Conservation (phyloP, 768 basidiomycete genomes). For the Fomitopsis pulvina region DNA sequence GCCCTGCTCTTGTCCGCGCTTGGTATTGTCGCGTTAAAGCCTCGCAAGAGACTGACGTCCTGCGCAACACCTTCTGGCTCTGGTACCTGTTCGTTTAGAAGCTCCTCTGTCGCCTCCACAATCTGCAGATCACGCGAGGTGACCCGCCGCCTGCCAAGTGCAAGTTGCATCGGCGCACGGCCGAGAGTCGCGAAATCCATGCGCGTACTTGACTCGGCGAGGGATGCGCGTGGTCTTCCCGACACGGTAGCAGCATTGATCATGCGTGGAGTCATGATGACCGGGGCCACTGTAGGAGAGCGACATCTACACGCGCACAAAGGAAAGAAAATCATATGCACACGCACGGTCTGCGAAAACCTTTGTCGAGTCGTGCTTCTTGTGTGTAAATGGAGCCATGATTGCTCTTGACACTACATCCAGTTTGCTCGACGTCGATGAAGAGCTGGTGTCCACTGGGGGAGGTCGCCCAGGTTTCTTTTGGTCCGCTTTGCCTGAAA, state of each 20-base stretch:
- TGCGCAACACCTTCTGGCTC: constrained; percentile 65
- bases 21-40: constrained; percentile 94
- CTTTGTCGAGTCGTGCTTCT: constrained; percentile 61
- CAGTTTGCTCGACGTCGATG: constrained; percentile 32
- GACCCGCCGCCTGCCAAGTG: constrained; percentile 56
- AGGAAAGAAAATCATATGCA: constrained; percentile 1
- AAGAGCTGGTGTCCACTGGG: constrained; percentile 23
- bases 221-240: constrained; percentile 34
- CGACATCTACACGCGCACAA: not conserved
- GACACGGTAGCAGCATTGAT: constrained; percentile 64
- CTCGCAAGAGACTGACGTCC: constrained; percentile 76
- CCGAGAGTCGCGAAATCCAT: constrained; percentile 76
- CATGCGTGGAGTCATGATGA: constrained; percentile 86
- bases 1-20: constrained; percentile 75
- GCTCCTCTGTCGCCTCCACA: constrained; percentile 73
- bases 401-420: constrained; percentile 64
- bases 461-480: constrained; percentile 34
- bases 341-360: constrained; percentile 71
- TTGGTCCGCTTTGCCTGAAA: constrained; percentile 17
- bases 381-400: constrained; percentile 57
- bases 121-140: constrained; percentile 83
- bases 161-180: constrained; percentile 67
- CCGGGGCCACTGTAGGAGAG: constrained; percentile 62
- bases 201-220: constrained; percentile 33
- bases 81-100: constrained; percentile 65